Conservation (phyloP, 306 rosid species). For the Castanospermum australe region DNA sequence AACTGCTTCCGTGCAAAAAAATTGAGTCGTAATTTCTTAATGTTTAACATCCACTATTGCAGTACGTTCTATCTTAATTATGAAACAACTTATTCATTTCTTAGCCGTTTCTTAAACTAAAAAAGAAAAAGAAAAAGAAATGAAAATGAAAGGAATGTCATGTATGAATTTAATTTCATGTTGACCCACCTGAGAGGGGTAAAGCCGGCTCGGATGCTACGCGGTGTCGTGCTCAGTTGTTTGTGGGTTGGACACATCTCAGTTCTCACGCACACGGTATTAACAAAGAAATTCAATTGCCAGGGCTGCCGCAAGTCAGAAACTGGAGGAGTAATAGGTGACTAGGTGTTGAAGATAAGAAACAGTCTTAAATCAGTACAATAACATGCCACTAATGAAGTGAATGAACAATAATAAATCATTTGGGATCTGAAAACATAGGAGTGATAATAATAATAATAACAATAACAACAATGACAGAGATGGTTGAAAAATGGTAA, state of each 20-base stretch:
- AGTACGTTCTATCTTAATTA: too few species aligned
- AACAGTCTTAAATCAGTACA: background rate
- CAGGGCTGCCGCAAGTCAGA: background rate
- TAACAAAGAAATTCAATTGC: background rate
- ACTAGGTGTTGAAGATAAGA: background rate
- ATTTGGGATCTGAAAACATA: background rate
- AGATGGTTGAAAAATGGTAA: background rate
- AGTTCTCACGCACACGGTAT: conserved; percentile 28
- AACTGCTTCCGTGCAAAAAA: too few species aligned
- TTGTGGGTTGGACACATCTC: too few species aligned
- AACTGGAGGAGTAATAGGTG: background rate
- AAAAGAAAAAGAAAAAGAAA: background rate
- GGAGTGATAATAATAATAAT: background rate
- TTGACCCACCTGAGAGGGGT: conserved; percentile 5
- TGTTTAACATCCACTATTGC: too few species aligned
- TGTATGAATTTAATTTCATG: background rate
- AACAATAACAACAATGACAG: conserved; percentile 10
- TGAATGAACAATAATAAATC: background rate
- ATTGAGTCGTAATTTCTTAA: too few species aligned
- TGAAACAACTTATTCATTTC: too few species aligned
- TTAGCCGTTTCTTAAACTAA: too few species aligned
- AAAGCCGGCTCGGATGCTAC: conserved; percentile 31
- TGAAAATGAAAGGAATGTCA: background rate
- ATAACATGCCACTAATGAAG: background rate
- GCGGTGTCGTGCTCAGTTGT: conserved; percentile 20